These are phyloP conservation scores for Malassezia slooffiae DNA, from an alignment of 1,284 basidiomycete species.

Conservation along the genomic window DNA sequence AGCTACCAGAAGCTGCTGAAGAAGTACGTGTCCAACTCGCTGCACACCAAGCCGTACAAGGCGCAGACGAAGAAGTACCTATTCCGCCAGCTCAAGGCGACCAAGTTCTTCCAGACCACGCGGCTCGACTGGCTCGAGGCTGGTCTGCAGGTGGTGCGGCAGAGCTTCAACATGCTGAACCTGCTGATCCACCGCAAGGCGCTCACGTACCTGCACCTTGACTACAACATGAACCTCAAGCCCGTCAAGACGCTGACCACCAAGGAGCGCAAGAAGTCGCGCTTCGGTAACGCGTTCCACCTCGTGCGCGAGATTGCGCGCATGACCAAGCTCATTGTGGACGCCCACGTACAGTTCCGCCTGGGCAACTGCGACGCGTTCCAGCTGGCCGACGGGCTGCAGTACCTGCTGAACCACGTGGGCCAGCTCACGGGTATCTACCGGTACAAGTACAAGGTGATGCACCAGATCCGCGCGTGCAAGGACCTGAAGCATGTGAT, in stretches of 20 bases:
- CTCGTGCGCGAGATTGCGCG: slow-evolving; percentile 93
- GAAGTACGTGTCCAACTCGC: slow-evolving; percentile 85
- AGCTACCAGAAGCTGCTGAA: slow-evolving; percentile 99
- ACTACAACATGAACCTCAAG: slow-evolving; percentile 90
- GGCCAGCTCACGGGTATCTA: slow-evolving; percentile 99
- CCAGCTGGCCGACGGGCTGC: slow-evolving; percentile 94
- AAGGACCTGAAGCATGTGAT: slow-evolving; percentile 74
- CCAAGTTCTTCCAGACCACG: slow-evolving; percentile 99
- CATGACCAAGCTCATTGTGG: slow-evolving; percentile 94
- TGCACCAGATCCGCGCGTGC: slow-evolving; percentile 98
- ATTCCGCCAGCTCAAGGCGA: slow-evolving; percentile 88
- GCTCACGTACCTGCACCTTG: slow-evolving; percentile 83
- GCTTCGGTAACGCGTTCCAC: slow-evolving; percentile 98
- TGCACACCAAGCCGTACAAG: slow-evolving; percentile 79
- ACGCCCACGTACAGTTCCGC: slow-evolving; percentile 96
- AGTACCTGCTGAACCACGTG: slow-evolving; percentile 95
- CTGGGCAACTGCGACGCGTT: slow-evolving; percentile 98
- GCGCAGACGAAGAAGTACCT: slow-evolving; percentile 96
- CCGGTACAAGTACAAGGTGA: slow-evolving; percentile 96
- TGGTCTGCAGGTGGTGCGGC: slow-evolving; percentile 91
- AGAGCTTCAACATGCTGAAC: slow-evolving; percentile 99
- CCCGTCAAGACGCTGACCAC: slow-evolving; percentile 98
- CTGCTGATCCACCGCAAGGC: slow-evolving; percentile 97
- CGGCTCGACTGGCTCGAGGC: slow-evolving; percentile 98
- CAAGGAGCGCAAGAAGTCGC: slow-evolving; percentile 98